Evolutionary conservation across 371 early-diverging fungal genomes (phyloP).

Genomic region (Haplosporangium sp.): DNA sequence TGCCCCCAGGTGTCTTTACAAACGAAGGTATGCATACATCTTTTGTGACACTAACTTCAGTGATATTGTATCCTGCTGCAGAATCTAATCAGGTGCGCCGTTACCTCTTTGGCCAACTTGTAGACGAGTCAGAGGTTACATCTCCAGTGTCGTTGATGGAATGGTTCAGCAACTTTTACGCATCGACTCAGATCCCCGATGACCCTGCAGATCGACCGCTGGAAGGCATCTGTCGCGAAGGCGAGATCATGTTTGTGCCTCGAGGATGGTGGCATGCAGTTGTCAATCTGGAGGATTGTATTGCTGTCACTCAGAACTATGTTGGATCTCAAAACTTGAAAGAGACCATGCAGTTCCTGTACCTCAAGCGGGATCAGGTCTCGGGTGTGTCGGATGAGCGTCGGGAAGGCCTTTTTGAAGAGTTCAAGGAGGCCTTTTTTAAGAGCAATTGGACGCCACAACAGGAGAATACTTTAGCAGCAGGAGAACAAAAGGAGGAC

Average conservation of each 20-base stretch:
- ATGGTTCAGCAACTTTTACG: constrained; percentile 66
- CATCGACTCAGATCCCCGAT: constrained; percentile 51
- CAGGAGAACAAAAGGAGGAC: neutral
- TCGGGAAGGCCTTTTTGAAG: constrained; percentile 40
- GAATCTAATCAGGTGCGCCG: too few relatives aligned
- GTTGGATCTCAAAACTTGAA: constrained; percentile 64
- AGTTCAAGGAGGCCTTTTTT: constrained; percentile 43
- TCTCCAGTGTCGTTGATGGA: constrained; percentile 75
- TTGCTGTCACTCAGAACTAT: constrained; percentile 79
- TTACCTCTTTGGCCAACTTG: neutral
- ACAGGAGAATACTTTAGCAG: neutral
- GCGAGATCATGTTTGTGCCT: constrained; percentile 78
- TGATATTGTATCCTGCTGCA: too few relatives aligned
- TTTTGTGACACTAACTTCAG: neutral
- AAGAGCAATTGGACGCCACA: constrained; percentile 32
- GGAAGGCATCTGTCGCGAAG: constrained; percentile 70
- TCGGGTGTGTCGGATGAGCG: constrained; percentile 58
- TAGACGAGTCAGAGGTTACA: constrained; percentile 76
- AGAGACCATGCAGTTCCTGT: constrained; percentile 66
- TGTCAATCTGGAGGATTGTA: constrained; percentile 72
- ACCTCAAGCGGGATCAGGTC: constrained; percentile 67
- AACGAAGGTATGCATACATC: constrained; percentile 43
- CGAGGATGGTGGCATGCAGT: constrained; percentile 83
- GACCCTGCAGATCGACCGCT: constrained; percentile 55
- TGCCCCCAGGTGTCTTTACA: constrained; percentile 79